Evolutionary conservation across 345 rosid genomes (phyloP).

Genomic region (Sisymbrium irio): DNA sequence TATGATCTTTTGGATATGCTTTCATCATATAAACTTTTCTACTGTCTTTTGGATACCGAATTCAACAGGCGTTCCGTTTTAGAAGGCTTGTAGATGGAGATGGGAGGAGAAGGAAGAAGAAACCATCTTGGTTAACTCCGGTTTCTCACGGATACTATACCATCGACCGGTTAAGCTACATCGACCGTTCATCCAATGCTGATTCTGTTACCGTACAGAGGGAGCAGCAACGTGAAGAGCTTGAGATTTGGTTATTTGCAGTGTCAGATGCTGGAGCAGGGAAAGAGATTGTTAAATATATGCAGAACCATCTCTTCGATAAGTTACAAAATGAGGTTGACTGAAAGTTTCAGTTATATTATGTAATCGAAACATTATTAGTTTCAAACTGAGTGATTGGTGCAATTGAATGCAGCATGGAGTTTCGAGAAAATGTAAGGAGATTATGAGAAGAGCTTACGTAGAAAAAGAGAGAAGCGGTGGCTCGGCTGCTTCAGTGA

Average conservation of each 20-base stretch:
- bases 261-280: constrained; percentile 48
- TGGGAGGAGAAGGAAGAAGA: constrained; percentile 40
- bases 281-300: constrained; percentile 45
- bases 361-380: background rate
- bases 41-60: background rate
- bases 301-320: constrained; percentile 63
- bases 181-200: constrained; percentile 13
- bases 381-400: background rate
- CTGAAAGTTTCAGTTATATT: background rate
- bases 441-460: constrained; percentile 55
- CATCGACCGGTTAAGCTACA: constrained; percentile 36
- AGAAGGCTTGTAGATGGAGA: constrained; percentile 38
- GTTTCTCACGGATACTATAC: constrained; percentile 65
- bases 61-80: constrained; percentile 48
- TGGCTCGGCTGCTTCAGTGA: constrained; percentile 51
- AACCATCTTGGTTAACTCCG: constrained; percentile 61
- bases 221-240: constrained; percentile 57
- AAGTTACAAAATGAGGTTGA: constrained; percentile 50
- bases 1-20: background rate
- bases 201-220: constrained; percentile 57
- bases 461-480: constrained; percentile 30
- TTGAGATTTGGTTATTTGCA: constrained; percentile 72
- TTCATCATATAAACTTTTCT: background rate
- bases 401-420: constrained; percentile 44
- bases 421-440: constrained; percentile 50